Evolutionary conservation across 257 asterid genomes (phyloP).

Genomic region (Solanum acaule): DNA sequence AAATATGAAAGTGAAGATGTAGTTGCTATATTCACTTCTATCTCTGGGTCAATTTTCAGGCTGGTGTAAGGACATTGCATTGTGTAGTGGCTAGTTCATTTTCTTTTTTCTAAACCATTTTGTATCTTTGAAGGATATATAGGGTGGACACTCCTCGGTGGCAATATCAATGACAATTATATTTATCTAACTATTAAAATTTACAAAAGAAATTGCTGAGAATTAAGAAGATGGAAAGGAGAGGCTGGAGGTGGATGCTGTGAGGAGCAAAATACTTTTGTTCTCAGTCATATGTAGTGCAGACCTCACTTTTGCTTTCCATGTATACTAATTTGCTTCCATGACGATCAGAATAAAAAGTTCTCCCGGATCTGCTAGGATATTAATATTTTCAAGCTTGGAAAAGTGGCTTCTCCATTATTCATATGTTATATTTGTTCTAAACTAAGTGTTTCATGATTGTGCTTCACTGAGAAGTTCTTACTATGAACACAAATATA

Average conservation of each 20-base stretch:
- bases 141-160: neutral
- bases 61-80: neutral
- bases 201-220: neutral
- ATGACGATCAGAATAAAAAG: neutral
- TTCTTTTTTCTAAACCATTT: neutral
- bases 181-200: neutral
- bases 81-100: neutral
- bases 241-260: neutral
- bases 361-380: neutral
- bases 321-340: neutral
- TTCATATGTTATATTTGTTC: neutral
- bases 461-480: neutral
- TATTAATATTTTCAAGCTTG: neutral
- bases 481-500: neutral
- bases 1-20: neutral
- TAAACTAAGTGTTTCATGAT: neutral
- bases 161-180: neutral
- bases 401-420: neutral
- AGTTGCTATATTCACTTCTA: neutral
- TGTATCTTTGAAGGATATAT: neutral
- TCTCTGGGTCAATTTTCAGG: neutral
- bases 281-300: neutral
- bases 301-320: neutral
- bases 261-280: neutral
- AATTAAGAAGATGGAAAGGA: neutral